Conservation (phyloP, 2,329 filamentous ascomycete species). For the Dothideomycetes sp. region DNA sequence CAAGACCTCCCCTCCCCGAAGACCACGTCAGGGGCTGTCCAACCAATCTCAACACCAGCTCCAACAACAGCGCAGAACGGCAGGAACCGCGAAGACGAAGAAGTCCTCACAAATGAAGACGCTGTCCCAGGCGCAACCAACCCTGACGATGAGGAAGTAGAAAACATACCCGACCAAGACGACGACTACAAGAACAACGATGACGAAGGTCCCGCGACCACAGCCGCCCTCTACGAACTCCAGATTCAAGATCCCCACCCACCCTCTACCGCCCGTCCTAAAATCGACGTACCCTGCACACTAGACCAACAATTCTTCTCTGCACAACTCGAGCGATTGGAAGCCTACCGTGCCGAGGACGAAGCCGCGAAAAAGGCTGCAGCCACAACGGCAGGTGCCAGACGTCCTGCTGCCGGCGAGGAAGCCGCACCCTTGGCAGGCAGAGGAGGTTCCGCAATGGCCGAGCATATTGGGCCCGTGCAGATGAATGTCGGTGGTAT, state of each 20-base stretch:
- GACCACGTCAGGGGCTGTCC: not conserved
- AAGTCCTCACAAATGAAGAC: too few relatives aligned
- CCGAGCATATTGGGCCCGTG: constrained; percentile 83
- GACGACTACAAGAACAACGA: constrained; percentile 11
- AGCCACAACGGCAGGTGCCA: too few relatives aligned
- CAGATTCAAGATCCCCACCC: constrained; percentile 21
- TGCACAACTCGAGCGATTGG: constrained; percentile 61
- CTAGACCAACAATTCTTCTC: constrained; percentile 22
- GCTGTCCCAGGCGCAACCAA: constrained; percentile 4
- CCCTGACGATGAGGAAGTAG: constrained; percentile 13
- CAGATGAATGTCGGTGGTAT: constrained; percentile 99
- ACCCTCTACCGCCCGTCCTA: constrained; percentile 15
- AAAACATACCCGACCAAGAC: constrained; percentile 15
- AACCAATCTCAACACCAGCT: too few relatives aligned
- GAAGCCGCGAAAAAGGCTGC: constrained; percentile 37
- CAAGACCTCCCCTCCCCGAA: constrained; percentile 5
- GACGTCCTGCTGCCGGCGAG: too few relatives aligned
- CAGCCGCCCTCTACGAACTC: constrained; percentile 19
- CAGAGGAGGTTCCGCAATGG: constrained; percentile 37
- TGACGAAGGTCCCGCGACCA: constrained; percentile 10
- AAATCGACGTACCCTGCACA: constrained; percentile 22
- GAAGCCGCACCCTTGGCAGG: constrained; percentile 21
- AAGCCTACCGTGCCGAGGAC: constrained; percentile 49
- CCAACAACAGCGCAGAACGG: not conserved
- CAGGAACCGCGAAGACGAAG: not conserved